Evolutionary conservation across 148 eudicot species (phyloP).

Genomic region (Bassia scoparia): DNA sequence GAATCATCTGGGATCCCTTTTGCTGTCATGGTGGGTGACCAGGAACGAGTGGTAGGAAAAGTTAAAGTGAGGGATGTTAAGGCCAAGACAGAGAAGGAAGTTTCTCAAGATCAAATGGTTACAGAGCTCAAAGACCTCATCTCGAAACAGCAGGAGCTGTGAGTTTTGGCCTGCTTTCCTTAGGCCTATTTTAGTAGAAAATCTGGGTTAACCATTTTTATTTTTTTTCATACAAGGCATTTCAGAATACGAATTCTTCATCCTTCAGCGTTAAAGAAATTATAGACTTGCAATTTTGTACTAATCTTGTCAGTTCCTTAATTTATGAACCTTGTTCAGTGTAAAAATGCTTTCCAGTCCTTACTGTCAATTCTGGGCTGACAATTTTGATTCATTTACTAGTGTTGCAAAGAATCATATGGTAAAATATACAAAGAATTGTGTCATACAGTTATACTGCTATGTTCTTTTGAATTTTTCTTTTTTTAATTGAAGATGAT

Average conservation of each 20-base stretch:
- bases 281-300: neutral
- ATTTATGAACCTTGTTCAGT: neutral
- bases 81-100: constrained; percentile 41
- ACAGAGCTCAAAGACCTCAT: constrained; percentile 48
- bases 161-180: constrained; percentile 5
- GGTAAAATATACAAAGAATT: too few relatives aligned
- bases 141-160: constrained; percentile 16
- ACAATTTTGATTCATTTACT: neutral
- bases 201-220: neutral
- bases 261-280: neutral
- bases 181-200: neutral
- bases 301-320: neutral
- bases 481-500: too few relatives aligned
- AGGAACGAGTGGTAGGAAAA: constrained; percentile 54
- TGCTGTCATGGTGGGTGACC: constrained; percentile 75
- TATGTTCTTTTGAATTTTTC: too few relatives aligned
- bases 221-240: neutral
- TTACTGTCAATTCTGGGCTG: neutral
- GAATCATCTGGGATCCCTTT: constrained; percentile 65
- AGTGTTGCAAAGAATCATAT: neutral
- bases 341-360: neutral
- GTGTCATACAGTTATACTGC: too few relatives aligned
- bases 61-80: constrained; percentile 63
- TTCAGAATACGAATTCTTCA: neutral
- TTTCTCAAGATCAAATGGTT: constrained; percentile 49